Conservation (phyloP, 441 rosid genomes). For the Biscutella laevigata region DNA sequence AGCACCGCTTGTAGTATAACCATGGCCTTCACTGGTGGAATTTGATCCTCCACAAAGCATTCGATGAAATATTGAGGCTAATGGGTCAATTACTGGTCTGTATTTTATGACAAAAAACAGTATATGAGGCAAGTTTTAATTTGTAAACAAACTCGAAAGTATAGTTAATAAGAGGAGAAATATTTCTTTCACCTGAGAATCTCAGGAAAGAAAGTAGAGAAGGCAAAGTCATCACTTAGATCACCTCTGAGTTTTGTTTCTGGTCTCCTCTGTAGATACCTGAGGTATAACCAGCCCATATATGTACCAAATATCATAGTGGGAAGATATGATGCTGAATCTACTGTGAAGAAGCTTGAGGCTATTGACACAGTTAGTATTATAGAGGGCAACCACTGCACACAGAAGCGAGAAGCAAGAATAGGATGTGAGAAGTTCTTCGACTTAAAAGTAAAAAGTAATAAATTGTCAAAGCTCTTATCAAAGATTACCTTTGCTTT, state of each 20-base stretch:
- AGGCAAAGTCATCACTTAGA: constrained; percentile 86
- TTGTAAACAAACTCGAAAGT: background rate
- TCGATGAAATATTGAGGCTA: constrained; percentile 68
- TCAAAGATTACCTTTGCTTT: constrained; percentile 65
- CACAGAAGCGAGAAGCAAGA: constrained; percentile 12
- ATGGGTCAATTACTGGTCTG: constrained; percentile 75
- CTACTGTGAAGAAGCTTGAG: constrained; percentile 63
- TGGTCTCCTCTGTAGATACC: constrained; percentile 77
- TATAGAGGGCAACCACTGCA: constrained; percentile 94
- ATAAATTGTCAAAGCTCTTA: background rate
- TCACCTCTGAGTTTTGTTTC: constrained; percentile 88
- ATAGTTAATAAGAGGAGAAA: background rate
- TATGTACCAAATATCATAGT: constrained; percentile 83
- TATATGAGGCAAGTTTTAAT: background rate
- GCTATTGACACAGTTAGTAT: constrained; percentile 52
- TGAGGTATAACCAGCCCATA: constrained; percentile 83
- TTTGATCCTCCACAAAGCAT: constrained; percentile 71
- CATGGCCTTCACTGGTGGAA: constrained; percentile 37
- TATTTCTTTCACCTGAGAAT: constrained; percentile 48
- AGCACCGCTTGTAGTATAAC: constrained; percentile 46
- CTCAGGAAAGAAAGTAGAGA: constrained; percentile 91
- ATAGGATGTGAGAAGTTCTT: constrained; percentile 16
- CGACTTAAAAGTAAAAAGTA: background rate
- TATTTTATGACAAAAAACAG: constrained; percentile 9
- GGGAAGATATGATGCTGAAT: constrained; percentile 74